Percentiles rank a stretch among this genome's conserved stretches.
These are phyloP conservation scores for Amaranthus cruentus DNA, from an alignment of 148 eudicot genomes.

Conservation along the genomic window DNA sequence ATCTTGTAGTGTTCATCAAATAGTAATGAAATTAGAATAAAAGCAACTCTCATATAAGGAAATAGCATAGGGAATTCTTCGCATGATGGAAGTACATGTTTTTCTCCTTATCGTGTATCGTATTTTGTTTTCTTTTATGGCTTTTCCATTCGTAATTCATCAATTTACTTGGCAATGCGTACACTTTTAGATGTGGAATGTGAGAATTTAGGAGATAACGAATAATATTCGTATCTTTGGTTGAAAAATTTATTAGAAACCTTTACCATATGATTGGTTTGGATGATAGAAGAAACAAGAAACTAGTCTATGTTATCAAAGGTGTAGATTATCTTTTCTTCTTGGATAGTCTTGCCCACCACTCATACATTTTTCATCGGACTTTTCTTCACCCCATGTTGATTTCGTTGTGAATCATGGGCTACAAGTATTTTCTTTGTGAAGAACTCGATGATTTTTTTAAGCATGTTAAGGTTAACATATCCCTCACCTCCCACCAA, in stretches of 20 bases:
- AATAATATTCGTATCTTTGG: neutral
- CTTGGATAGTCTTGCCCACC: neutral
- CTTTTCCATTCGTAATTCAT: neutral
- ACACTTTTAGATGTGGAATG: neutral
- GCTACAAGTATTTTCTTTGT: neutral
- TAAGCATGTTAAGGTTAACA: neutral
- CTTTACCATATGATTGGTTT: neutral
- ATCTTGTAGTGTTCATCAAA: neutral
- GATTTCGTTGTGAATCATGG: neutral
- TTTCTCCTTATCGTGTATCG: neutral
- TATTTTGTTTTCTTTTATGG: neutral
- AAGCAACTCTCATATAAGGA: neutral
- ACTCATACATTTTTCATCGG: too few species aligned
- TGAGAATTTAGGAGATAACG: neutral
- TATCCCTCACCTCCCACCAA: neutral
- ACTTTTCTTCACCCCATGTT: neutral
- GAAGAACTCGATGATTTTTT: neutral
- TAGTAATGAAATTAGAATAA: neutral
- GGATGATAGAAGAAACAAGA: neutral
- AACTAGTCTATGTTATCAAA: neutral
- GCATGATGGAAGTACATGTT: neutral
- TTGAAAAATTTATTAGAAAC: neutral
- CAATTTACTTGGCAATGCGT: neutral
- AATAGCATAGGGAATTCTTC: neutral
- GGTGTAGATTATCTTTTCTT: neutral